Evolutionary conservation across 768 basidiomycete species (phyloP).

Genomic region (Amanita jacksonii): DNA sequence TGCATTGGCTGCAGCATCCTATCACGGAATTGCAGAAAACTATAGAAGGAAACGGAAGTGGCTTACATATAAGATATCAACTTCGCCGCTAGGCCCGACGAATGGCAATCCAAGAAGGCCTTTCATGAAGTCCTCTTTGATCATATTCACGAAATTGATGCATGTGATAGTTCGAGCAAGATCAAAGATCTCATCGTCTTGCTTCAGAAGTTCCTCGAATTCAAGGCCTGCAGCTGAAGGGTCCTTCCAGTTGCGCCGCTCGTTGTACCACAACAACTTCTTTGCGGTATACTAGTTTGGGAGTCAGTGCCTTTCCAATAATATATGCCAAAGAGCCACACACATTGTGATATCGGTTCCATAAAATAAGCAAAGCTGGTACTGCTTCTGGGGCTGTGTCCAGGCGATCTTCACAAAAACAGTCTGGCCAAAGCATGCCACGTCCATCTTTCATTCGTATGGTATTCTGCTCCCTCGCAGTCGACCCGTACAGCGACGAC

Average conservation of each 20-base stretch:
- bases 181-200: conserved; percentile 20
- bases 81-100: conserved; percentile 11
- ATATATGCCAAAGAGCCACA: too few species aligned
- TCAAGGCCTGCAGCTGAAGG: conserved; percentile 1
- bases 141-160: conserved; percentile 17
- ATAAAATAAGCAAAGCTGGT: conserved; percentile 14
- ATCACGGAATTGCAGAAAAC: not conserved
- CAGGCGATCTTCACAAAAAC: conserved; percentile 14
- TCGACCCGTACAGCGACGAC: conserved; percentile 15
- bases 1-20: too few species aligned
- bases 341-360: conserved; percentile 19
- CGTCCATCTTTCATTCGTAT: conserved; percentile 16
- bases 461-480: conserved; percentile 9
- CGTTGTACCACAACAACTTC: conserved; percentile 14
- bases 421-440: conserved; percentile 17
- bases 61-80: conserved; percentile 13
- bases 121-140: conserved; percentile 19
- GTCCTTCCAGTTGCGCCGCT: conserved; percentile 13
- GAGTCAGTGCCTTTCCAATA: too few species aligned
- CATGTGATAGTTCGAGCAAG: conserved; percentile 18
- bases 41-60: not conserved
- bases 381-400: conserved; percentile 12
- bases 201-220: conserved; percentile 7
- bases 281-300: conserved; percentile 17
- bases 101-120: conserved; percentile 15